Conservation (phyloP, 1,284 basidiomycete genomes). For the Bjerkandera adusta region DNA sequence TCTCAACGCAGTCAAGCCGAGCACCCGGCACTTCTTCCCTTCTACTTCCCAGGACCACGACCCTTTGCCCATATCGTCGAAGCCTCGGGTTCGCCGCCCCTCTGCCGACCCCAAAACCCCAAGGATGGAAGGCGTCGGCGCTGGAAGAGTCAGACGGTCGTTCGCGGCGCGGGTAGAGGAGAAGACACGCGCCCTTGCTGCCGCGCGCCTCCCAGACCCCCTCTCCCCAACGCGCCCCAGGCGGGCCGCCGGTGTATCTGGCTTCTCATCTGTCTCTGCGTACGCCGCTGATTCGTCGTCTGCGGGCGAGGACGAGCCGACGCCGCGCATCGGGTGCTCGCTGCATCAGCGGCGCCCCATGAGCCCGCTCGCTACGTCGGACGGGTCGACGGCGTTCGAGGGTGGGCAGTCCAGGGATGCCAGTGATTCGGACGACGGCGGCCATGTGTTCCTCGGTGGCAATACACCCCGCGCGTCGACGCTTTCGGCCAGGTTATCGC, state of each 20-base stretch:
- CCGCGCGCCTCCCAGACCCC: constrained; percentile 5
- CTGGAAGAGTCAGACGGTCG: constrained; percentile 28
- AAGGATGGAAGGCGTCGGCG: constrained; percentile 26
- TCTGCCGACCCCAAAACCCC: neutral
- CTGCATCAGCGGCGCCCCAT: too few relatives aligned
- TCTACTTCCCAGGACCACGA: neutral
- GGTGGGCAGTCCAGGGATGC: too few relatives aligned
- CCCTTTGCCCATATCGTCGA: neutral
- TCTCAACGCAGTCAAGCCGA: constrained; percentile 20
- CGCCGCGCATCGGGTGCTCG: constrained; percentile 18
- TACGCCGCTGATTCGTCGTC: neutral
- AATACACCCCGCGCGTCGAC: neutral
- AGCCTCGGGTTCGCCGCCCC: neutral
- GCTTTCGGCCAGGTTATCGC: constrained; percentile 11
- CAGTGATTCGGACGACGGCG: too few relatives aligned
- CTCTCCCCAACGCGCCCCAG: too few relatives aligned
- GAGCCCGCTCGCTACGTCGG: too few relatives aligned
- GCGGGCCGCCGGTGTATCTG: neutral
- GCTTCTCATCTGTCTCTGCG: neutral
- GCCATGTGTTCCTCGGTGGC: too few relatives aligned
- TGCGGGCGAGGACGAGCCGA: constrained; percentile 13
- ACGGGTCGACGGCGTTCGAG: too few relatives aligned
- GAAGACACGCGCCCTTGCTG: constrained; percentile 25
- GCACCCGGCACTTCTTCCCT: constrained; percentile 7
- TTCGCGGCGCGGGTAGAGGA: constrained; percentile 40